Conservation (phyloP, 1,284 basidiomycete species). For the Ganoderma multipileum region DNA sequence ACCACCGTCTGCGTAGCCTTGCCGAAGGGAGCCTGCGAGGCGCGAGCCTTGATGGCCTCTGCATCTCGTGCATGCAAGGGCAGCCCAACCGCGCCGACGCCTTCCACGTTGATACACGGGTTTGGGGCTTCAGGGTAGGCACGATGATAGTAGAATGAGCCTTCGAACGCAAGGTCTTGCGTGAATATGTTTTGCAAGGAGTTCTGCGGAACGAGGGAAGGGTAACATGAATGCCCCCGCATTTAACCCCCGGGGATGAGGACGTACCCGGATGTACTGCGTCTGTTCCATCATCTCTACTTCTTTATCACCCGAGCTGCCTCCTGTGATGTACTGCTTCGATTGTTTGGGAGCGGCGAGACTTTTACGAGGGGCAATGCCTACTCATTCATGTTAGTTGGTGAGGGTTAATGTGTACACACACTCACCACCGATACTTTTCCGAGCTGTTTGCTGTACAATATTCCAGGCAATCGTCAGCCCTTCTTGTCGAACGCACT, state of each 20-base stretch:
- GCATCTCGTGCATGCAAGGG: slow-evolving; percentile 39
- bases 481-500: background rate
- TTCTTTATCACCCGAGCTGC: background rate
- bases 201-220: background rate
- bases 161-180: slow-evolving; percentile 27
- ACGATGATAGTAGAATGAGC: slow-evolving; percentile 31
- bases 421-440: background rate
- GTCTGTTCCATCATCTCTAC: background rate
- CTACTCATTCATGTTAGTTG: background rate
- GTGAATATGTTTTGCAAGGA: slow-evolving; percentile 3
- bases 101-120: slow-evolving; percentile 30
- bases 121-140: slow-evolving; percentile 34
- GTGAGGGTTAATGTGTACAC: too few relatives aligned
- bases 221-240: background rate
- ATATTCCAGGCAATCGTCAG: background rate
- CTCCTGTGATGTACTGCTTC: slow-evolving; percentile 37
- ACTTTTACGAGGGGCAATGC: slow-evolving; percentile 30
- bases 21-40: slow-evolving; percentile 45
- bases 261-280: background rate
- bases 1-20: slow-evolving; percentile 35
- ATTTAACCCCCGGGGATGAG: background rate
- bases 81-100: slow-evolving; percentile 43
- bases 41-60: slow-evolving; percentile 39
- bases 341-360: background rate
- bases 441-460: slow-evolving; percentile 9